Evolutionary conservation across 352 stramenopile species (phyloP), one percentile per base, ranked within the genome.

Genomic region (Phytophthora hybrid): DNA sequence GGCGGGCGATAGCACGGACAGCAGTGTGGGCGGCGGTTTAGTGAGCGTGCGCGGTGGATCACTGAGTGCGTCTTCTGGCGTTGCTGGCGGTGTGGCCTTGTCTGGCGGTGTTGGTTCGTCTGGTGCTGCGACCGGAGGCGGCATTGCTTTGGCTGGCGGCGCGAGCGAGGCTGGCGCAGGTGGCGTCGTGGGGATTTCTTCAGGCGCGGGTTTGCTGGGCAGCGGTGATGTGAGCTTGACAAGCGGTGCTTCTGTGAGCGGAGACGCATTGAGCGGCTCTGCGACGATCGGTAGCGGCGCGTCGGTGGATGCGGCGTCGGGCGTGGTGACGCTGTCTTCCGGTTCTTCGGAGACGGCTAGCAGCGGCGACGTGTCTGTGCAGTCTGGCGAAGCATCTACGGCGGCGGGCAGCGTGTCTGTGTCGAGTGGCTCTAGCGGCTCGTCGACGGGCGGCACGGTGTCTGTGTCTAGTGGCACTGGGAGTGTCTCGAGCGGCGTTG

Each of bases 401-500:
- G 29, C 39, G 29, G 68, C 61, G 14, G 68, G 68, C 41, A 52
- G 55, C 6, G 47, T 55, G n/a, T 31, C 34, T 14, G 69, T 61
- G 29, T 39, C 34, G 32, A 54, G 63, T n/a, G 62, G 67, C 26
- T 41, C 21, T 16, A 52, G 46, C n/a, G 21, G 39, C 10, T 21
- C 1, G 37, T 56, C 37, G 51, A 55, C 26, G 32, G 32, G 32
- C 32, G 32, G 32, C 46, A 21, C 21, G 65, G 71, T 39, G 32
- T 10, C 32, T 56, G 58, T 83, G 39, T 34, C 59, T n/a, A 77
- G 63, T 14, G 76, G 76, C 53, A 37, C 44, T 21, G 69, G 73
- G 39, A 66, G 44, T 49, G 47, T 26, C 34, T 49, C 49, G 31
- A 74, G 72, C 58, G 72, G 62, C 31, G 14, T 39, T 59, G 66